Evolutionary conservation across 2,329 filamentous ascomycete genomes (phyloP).

Genomic region (Neonectria coccinea): DNA sequence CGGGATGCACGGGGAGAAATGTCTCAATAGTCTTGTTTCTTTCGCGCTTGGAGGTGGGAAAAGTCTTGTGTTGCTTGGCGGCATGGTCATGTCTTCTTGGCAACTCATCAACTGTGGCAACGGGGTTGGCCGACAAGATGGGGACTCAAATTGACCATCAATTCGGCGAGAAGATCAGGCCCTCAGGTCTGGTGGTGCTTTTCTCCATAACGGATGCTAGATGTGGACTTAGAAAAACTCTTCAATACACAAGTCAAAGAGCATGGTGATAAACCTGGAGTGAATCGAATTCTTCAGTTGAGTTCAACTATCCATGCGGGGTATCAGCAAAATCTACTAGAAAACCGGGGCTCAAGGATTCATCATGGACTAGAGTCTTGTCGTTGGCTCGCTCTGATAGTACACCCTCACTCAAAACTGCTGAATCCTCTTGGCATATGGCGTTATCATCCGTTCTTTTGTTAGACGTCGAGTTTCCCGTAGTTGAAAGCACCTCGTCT

Average conservation of each 20-base stretch:
- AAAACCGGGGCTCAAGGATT: neutral
- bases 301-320: neutral
- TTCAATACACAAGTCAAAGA: neutral
- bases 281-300: neutral
- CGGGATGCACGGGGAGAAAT: neutral
- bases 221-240: too few relatives aligned
- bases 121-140: neutral
- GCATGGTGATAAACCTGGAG: neutral
- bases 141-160: neutral
- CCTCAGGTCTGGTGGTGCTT: neutral
- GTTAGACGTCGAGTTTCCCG: neutral
- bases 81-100: neutral
- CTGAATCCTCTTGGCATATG: neutral
- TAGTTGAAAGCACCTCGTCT: neutral
- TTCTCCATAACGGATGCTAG: too few relatives aligned
- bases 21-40: neutral
- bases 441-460: too few relatives aligned
- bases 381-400: neutral
- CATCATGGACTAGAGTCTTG: neutral
- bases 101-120: neutral
- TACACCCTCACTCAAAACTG: neutral
- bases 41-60: neutral
- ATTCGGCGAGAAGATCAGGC: too few relatives aligned
- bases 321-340: neutral
- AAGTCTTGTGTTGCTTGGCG: constrained; percentile 11